Base-by-base conservation (phyloP, 2,329 filamentous ascomycete species). In the Trichoderma asperellum region DNA sequence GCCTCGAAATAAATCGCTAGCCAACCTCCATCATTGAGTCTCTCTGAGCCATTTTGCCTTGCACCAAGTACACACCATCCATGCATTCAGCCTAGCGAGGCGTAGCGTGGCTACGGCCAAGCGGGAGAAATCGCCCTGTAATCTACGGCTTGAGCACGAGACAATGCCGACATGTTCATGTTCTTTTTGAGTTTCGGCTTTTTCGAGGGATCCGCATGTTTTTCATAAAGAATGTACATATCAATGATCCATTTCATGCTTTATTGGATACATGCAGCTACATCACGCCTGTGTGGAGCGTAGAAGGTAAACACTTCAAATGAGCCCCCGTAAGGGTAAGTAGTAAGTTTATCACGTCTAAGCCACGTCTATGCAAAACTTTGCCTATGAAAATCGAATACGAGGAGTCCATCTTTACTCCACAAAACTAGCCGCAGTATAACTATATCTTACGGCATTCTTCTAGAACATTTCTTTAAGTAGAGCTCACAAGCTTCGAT, bases 71-170 rank as follows among this genome's bases (percentile, higher is more conserved):
- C 18, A 47, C 18, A 7, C 43, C n/a, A 18, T 47, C 16, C 52
- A 16, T 18, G 27, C 60, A 53, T 37, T 53, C 60, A 63, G 47
- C 60, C 60, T 37, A 53, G 21, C 43, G 14, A 37, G 47, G 60
- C 32, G 32, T 37, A 62, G 43, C 21, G 43, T 49, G 8, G 14
- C 12, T 32, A 18, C 18, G 21, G 27, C 24, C 40, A 7, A 3
- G 11, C 11, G 37, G 5, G 14, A 29, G 2, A 32, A 32, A 6
- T 21, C 27, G 18, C 58, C 47, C 58, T 34, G 58, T 21, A 47
- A 12, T 49, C 24, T 24, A n/a, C 16, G 16, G 1, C 12, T 12
- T 21, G 43, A 6, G 12, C 21, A 21, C n/a, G 5, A n/a, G 16
- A n/a, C 8, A 47, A 47, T 21, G 4, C 40, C 18, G 4, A 43